Evolutionary conservation across 139 green algal genomes (phyloP), one percentile per base, ranked within the genome.

Genomic region (Limnomonas spitsbergensis): DNA sequence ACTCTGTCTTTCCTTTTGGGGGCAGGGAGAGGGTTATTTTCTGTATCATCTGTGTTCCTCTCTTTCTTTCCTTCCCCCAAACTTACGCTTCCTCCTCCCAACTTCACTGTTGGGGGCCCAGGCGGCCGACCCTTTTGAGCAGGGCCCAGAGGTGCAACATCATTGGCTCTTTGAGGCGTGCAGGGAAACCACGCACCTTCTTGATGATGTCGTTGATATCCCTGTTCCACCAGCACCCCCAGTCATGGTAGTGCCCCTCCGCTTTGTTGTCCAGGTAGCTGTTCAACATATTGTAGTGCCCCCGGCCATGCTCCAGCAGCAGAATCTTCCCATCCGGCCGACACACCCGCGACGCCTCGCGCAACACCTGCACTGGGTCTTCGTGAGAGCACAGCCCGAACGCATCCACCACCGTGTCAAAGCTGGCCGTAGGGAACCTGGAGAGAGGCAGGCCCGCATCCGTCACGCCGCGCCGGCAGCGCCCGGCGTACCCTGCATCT

Each of bases 141-240:
- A n/a, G n/a, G n/a, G n/a, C n/a, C n/a, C n/a, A n/a, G n/a, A n/a
- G n/a, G n/a, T n/a, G n/a, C n/a, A n/a, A n/a, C n/a, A n/a, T n/a
- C n/a, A n/a, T n/a, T n/a, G n/a, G n/a, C n/a, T n/a, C n/a, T n/a
- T n/a, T n/a, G n/a, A n/a, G n/a, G n/a, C n/a, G n/a, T n/a, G n/a
- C n/a, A n/a, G n/a, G n/a, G 9, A 72, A 32, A 72, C 66, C 7
- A 31, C 37, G 0, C 70, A 89, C 84, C 76, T 91, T 53, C 7
- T 73, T 1, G 35, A 95, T 82, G n/a, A 94, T 80, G 3, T 52
- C 53, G 32, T 82, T 40, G 7, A 96, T 95, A 77, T 94, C 89
- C 31, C 84, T 73, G 80, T 96, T 95, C 90, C 90, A 95, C 61
- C 81, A 83, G 83, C 92, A 96, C 7, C 91, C 92, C 91, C 91